Evolutionary conservation across 805 yeast genomes (phyloP), one percentile per base, ranked within the genome.

Genomic region (Monosporozyma servazzii): DNA sequence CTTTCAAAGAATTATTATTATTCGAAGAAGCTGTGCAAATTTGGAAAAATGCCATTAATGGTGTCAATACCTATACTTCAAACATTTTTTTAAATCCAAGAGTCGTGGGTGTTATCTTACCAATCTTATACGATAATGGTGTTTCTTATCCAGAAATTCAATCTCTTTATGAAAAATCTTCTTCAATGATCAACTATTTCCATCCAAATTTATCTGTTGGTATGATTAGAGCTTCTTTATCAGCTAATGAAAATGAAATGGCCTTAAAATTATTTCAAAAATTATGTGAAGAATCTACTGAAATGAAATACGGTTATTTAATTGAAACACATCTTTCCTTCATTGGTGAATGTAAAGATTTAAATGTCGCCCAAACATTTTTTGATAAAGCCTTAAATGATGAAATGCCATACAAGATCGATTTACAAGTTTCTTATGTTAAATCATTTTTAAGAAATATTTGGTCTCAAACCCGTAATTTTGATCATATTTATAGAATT

Each of bases 281-380:
- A 47, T 69, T 86, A 54, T 79, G 85, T 57, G 72, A 74, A 43
- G 73, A 73, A 44, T 75, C 78, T 45, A 79, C 79, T 45, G 69
- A 65, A 42, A 58, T 61, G 49, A 72, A 71, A 66, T 69, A 72
- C 59, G 75, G 81, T 48, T 76, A 82, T 31, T 71, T 85, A 66
- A 77, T 84, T 33, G 86, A 84, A 67, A 82, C 87, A 46, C 95
- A 87, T 70, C 73, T 86, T 54, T 75, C 84, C 3, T 87, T 87
- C 59, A 83, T 87, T 62, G 93, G 95, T 45, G 80, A 79, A 57
- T 84, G 88, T 66, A 79, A 78, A 62, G 89, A 87, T 62, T 74
- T 85, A 51, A 73, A 72, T 42, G 82, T 87, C 45, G 87, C 95
- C 4, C 80, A 79, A 61, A 77, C 80, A 41, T 87, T 87, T 60